Evolutionary conservation across 495 filamentous ascomycete species (phyloP).

Genomic region (Talaromyces stipitatus): DNA sequence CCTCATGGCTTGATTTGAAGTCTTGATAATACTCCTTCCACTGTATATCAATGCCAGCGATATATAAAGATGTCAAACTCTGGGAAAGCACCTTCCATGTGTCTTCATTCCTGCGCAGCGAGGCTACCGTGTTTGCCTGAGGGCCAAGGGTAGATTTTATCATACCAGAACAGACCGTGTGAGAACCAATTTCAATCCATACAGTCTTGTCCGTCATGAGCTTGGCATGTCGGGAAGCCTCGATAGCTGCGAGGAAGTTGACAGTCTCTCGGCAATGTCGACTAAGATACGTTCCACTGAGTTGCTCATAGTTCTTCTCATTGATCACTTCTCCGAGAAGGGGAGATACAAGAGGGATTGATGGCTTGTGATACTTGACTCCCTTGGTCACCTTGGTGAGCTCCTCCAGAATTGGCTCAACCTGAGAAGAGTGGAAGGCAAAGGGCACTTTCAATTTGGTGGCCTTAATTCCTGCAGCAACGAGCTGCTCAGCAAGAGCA

Average conservation of each 20-base stretch:
- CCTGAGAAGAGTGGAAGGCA: conserved; percentile 76
- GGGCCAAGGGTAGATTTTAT: conserved; percentile 58
- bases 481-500: conserved; percentile 49
- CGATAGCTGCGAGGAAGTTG: conserved; percentile 60
- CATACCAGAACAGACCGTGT: conserved; percentile 61
- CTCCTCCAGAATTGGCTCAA: conserved; percentile 64
- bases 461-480: conserved; percentile 51
- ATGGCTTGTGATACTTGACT: conserved; percentile 52
- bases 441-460: conserved; percentile 66
- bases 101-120: conserved; percentile 47
- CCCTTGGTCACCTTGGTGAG: conserved; percentile 53
- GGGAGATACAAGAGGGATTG: conserved; percentile 67
- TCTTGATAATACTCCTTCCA: conserved; percentile 78
- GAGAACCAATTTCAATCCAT: conserved; percentile 61
- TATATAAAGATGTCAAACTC: conserved; percentile 54
- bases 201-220: conserved; percentile 36
- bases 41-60: conserved; percentile 56
- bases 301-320: conserved; percentile 39
- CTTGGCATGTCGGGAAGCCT: conserved; percentile 41
- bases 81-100: conserved; percentile 57
- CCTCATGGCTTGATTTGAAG: conserved; percentile 50
- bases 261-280: conserved; percentile 65
- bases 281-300: conserved; percentile 54
- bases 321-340: conserved; percentile 53
- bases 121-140: conserved; percentile 50